Conservation (phyloP, 805 yeast species). For the Suhomyces prunicola region DNA sequence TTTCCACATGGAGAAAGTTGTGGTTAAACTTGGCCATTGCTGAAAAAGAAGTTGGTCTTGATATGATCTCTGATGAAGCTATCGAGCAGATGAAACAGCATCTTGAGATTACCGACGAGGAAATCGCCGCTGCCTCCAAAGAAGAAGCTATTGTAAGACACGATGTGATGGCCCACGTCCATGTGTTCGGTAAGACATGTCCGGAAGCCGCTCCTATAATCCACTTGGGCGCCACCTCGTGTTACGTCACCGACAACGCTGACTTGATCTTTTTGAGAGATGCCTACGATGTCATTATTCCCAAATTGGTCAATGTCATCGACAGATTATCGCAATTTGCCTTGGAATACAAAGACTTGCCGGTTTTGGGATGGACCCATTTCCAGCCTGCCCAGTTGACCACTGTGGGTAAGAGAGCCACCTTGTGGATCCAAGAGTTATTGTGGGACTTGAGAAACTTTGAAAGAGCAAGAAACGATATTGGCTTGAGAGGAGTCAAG, state of each 20-base stretch:
- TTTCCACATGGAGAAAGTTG: constrained; percentile 96
- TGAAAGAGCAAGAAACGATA: constrained; percentile 91
- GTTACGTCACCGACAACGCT: constrained; percentile 97
- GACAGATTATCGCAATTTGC: constrained; percentile 88
- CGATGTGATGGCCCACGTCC: constrained; percentile 99
- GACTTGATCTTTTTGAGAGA: constrained; percentile 95
- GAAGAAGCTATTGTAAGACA: constrained; percentile 98
- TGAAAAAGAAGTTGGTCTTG: constrained; percentile 85
- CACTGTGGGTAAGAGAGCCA: constrained; percentile 97
- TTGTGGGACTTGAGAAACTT: constrained; percentile 97
- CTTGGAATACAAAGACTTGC: constrained; percentile 86
- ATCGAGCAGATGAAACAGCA: constrained; percentile 78
- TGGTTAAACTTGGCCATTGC: constrained; percentile 96
- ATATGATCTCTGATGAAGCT: constrained; percentile 86
- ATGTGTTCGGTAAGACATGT: constrained; percentile 85
- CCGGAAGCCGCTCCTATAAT: constrained; percentile 98
- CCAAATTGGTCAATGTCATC: constrained; percentile 93
- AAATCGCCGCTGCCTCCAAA: constrained; percentile 79
- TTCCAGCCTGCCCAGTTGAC: constrained; percentile 99
- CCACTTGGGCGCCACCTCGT: constrained; percentile 97
- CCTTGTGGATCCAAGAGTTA: constrained; percentile 95
- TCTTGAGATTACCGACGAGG: constrained; percentile 85
- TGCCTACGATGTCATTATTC: constrained; percentile 89
- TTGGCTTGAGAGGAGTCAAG: constrained; percentile 96
- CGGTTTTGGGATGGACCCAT: constrained; percentile 98